These are phyloP conservation scores for Globisporangium nagaii DNA, from an alignment of 352 stramenopile genomes.

Conservation along the genomic window DNA sequence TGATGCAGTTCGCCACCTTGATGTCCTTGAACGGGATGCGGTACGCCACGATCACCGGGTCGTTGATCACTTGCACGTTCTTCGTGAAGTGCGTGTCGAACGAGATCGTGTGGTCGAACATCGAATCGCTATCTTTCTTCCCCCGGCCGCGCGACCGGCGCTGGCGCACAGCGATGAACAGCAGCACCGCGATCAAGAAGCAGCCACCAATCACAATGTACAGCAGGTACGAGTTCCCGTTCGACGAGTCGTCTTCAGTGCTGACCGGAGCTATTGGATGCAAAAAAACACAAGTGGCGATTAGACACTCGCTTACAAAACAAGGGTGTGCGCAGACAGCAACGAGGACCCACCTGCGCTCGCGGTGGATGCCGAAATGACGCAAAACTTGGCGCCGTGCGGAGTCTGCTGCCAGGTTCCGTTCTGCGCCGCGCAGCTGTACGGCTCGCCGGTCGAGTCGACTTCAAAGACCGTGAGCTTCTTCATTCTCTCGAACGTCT, in stretches of 20 bases:
- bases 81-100: slow-evolving; percentile 53
- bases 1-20: slow-evolving; percentile 51
- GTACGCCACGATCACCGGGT: slow-evolving; percentile 53
- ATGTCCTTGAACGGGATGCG: slow-evolving; percentile 62
- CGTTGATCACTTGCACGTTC: slow-evolving; percentile 49
- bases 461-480: slow-evolving; percentile 41
- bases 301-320: too few relatives aligned
- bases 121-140: slow-evolving; percentile 33
- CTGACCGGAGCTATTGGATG: slow-evolving; percentile 1
- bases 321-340: too few relatives aligned
- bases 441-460: slow-evolving; percentile 20
- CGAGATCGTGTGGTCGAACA: slow-evolving; percentile 51
- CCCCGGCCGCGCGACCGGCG: slow-evolving; percentile 24
- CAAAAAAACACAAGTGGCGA: too few relatives aligned
- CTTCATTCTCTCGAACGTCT: slow-evolving; percentile 31
- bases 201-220: slow-evolving; percentile 34
- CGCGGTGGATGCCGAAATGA: slow-evolving; percentile 17
- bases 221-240: slow-evolving; percentile 35
- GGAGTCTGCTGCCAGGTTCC: slow-evolving; percentile 27
- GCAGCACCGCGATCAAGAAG: slow-evolving; percentile 37
- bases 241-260: slow-evolving; percentile 17
- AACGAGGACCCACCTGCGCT: neutral
- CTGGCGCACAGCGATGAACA: slow-evolving; percentile 42
- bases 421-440: slow-evolving; percentile 26
- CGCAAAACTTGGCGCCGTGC: slow-evolving; percentile 33